Percentiles rank a stretch among this genome's conserved stretches.
Evolutionary conservation across 108 stramenopile genomes (phyloP).

Genomic region (Stephanodiscus minutulus): DNA sequence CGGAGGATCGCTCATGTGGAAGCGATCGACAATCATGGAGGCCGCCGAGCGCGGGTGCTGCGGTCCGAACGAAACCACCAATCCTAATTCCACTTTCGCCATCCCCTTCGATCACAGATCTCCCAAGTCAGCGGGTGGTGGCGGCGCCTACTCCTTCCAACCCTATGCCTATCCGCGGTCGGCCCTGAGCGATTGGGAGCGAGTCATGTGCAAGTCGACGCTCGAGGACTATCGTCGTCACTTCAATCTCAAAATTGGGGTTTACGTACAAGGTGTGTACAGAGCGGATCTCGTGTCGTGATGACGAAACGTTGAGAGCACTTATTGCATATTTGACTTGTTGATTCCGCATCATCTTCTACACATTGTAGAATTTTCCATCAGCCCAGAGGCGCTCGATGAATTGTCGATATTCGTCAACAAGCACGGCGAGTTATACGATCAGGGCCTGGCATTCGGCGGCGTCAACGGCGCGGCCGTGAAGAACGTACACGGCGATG

Average conservation of each 20-base stretch:
- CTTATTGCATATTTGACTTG: not conserved
- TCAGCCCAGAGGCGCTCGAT: constrained; percentile 54
- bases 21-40: constrained; percentile 45
- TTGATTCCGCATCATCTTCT: not conserved
- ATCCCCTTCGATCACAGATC: constrained; percentile 5
- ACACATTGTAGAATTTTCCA: constrained; percentile 50
- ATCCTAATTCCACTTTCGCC: constrained; percentile 18
- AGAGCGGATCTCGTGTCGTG: not conserved
- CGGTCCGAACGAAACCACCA: constrained; percentile 23
- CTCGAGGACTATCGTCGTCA: constrained; percentile 57
- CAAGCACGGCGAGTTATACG: constrained; percentile 49
- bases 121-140: constrained; percentile 9
- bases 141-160: constrained; percentile 49
- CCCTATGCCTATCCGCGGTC: constrained; percentile 55
- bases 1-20: constrained; percentile 63
- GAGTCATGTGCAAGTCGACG: constrained; percentile 50
- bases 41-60: constrained; percentile 51
- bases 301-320: not conserved
- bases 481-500: constrained; percentile 52
- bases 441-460: constrained; percentile 62
- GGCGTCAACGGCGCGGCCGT: constrained; percentile 59
- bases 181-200: constrained; percentile 43
- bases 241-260: constrained; percentile 60
- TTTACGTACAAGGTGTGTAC: constrained; percentile 58
- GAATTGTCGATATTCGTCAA: constrained; percentile 48